These are phyloP conservation scores for Ustulina deusta DNA, from an alignment of 2,329 filamentous ascomycete species.

Conservation along the genomic window DNA sequence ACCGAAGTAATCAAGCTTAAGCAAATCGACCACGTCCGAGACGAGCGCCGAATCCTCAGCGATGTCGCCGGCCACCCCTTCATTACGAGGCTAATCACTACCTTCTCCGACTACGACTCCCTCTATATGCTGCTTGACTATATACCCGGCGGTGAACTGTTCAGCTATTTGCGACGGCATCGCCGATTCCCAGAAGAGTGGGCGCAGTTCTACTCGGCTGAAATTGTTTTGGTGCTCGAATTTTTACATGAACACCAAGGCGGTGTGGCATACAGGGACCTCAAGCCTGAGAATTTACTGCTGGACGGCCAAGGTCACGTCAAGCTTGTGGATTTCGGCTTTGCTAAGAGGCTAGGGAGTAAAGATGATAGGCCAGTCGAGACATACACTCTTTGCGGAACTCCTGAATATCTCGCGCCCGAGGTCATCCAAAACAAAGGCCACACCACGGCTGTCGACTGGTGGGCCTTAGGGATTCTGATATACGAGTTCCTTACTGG, in stretches of 20 bases:
- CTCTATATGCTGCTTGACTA: slow-evolving; percentile 88
- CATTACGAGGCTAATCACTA: slow-evolving; percentile 81
- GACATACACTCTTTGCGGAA: slow-evolving; percentile 86
- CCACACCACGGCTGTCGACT: slow-evolving; percentile 81
- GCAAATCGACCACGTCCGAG: slow-evolving; percentile 87
- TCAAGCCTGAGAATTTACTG: slow-evolving; percentile 86
- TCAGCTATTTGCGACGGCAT: slow-evolving; percentile 82
- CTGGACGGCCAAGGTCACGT: slow-evolving; percentile 83
- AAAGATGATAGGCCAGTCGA: slow-evolving; percentile 66
- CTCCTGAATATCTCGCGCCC: slow-evolving; percentile 84
- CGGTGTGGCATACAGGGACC: slow-evolving; percentile 81
- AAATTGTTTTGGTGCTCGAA: slow-evolving; percentile 85
- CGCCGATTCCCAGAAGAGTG: slow-evolving; percentile 83
- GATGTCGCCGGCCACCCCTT: slow-evolving; percentile 85
- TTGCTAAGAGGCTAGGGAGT: slow-evolving; percentile 80
- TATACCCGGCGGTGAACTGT: slow-evolving; percentile 85
- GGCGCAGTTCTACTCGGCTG: slow-evolving; percentile 84
- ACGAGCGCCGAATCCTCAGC: slow-evolving; percentile 82
- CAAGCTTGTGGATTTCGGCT: slow-evolving; percentile 87
- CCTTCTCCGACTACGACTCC: slow-evolving; percentile 82
- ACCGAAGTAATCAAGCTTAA: slow-evolving; percentile 81
- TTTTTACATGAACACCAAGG: slow-evolving; percentile 83
- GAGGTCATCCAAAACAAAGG: slow-evolving; percentile 88
- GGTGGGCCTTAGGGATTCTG: slow-evolving; percentile 87
- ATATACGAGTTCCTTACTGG: slow-evolving; percentile 88